A percentile compares a stretch with the other conserved stretches of the same genome.
Evolutionary conservation across 1,284 basidiomycete species (phyloP).

Genomic region (Microbotryum intermedium): DNA sequence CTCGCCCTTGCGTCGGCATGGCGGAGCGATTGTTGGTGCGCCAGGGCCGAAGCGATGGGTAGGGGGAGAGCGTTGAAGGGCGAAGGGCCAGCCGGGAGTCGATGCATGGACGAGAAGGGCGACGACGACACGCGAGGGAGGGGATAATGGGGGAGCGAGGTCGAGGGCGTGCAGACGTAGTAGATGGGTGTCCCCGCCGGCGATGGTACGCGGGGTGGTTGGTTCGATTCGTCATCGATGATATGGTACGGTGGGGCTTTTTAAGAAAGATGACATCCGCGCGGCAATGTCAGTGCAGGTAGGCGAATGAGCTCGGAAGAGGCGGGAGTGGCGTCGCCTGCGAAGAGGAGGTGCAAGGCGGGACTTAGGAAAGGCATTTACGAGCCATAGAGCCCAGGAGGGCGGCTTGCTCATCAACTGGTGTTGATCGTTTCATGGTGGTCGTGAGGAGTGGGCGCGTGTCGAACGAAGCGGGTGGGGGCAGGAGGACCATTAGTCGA

Average conservation of each 20-base stretch:
- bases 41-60: not conserved
- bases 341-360: not conserved
- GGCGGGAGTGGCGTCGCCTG: not conserved
- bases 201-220: not conserved
- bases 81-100: conserved; percentile 8
- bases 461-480: no score
- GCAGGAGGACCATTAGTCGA: no score
- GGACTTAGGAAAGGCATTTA: no score
- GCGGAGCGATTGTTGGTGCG: conserved; percentile 1
- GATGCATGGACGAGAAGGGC: not conserved
- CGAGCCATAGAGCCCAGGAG: no score
- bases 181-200: not conserved
- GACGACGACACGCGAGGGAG: not conserved
- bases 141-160: not conserved
- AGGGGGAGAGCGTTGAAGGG: conserved; percentile 6
- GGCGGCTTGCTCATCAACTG: no score
- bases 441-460: no score
- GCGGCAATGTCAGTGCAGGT: not conserved
- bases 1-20: conserved; percentile 14
- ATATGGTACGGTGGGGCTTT: conserved; percentile 4
- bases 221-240: not conserved
- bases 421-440: no score
- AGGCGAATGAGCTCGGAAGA: not conserved
- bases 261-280: not conserved
- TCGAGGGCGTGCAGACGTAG: not conserved